Percentiles rank a stretch among this genome's conserved stretches.
Conservation (phyloP, 2,329 filamentous ascomycete genomes). For the Penicillium rolfsii region DNA sequence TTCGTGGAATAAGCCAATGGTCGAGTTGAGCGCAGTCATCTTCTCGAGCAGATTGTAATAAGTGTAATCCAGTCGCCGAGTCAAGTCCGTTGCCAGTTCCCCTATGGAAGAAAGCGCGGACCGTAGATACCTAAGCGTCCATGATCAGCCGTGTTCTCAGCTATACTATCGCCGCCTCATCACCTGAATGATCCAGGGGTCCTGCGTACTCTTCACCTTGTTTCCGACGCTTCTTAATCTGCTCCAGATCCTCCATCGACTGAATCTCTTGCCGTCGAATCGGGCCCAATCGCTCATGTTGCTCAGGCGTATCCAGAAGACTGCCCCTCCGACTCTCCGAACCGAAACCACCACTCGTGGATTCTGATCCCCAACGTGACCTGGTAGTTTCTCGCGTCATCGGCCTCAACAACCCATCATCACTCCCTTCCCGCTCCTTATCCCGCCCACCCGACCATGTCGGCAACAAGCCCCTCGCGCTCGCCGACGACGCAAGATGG, state of each 20-base stretch:
- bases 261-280: constrained; percentile 36
- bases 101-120: constrained; percentile 42
- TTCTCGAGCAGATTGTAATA: constrained; percentile 54
- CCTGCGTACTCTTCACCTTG: constrained; percentile 69
- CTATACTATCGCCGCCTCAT: not conserved
- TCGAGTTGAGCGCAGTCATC: constrained; percentile 44
- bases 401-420: constrained; percentile 37
- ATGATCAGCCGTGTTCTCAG: constrained; percentile 9
- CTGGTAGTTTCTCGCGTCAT: constrained; percentile 36
- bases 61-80: constrained; percentile 51
- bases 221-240: constrained; percentile 67
- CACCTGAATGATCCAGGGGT: not conserved
- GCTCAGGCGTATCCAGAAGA: constrained; percentile 33
- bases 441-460: constrained; percentile 35
- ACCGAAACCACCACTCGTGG: constrained; percentile 30
- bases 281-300: constrained; percentile 32
- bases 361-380: constrained; percentile 41
- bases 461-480: constrained; percentile 37
- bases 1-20: constrained; percentile 47
- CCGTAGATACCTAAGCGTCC: constrained; percentile 34
- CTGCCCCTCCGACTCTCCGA: constrained; percentile 35
- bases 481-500: constrained; percentile 36
- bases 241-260: constrained; percentile 42
- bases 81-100: constrained; percentile 47
- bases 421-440: constrained; percentile 36